Evolutionary conservation across 2,329 filamentous ascomycete genomes (phyloP), one percentile per base, ranked within the genome.

Genomic region (Hypoxylon sp.): DNA sequence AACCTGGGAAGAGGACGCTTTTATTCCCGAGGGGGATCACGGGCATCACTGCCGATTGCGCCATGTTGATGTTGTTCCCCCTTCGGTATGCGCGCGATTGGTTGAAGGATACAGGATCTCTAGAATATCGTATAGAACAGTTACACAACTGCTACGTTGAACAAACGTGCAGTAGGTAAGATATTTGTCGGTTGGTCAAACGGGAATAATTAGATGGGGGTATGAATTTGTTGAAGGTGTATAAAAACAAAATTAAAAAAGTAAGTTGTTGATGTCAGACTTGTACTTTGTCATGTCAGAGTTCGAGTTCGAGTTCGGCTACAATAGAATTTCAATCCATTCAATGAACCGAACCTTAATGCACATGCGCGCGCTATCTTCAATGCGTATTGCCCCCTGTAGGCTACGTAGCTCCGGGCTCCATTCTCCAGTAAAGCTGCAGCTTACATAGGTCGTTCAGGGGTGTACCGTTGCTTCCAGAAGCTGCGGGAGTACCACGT

Each of bases 21-120:
- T 88, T 89, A 66, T 87, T 86, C 43, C 90, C 84, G 31, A 97
- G 82, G 26, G 91, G 90, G 61, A 97, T 88, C 63, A 97, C 75
- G 34, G 93, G 89, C 23, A 96, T 73, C 45, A 73, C 74, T 32
- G 73, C 70, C 47, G 75, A 73, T 62, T 76, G 69, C 32, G 67
- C 63, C 67, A 71, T 71, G 37, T 52, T 61, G 60, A 51, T 15
- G 17, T 38, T 32, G 21, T 51, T 35, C 38, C 45, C 53, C 43
- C 17, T 37, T 30, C 31, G 36, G 36, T 25, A 51, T 45, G 47
- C 38, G 49, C 47, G 43, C 34, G 41, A 48, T 43, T 45, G 38
- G 40, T 29, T 21, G 27, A 47, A 12, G 16, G 16, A 26, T 12
- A 31, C n/a, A 40, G 12, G 9, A 16, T 9, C n/a, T 13, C 8